phyloP scores from a whole-genome alignment of 257 asterid genomes.

The Cynanchum wilfordii region DNA sequence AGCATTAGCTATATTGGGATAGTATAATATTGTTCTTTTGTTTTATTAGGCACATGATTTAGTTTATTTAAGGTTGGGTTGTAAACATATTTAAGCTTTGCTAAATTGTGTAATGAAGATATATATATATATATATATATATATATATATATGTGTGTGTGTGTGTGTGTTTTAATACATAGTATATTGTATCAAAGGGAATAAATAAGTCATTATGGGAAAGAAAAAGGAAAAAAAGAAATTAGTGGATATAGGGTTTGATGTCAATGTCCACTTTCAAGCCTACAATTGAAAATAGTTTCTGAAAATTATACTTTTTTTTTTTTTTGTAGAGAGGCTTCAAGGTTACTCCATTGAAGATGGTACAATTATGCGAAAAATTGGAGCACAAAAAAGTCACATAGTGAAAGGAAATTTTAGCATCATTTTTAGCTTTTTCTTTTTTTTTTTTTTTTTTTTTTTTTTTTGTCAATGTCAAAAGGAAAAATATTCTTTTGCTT shows the following conservation, averaged over 20 bases:
- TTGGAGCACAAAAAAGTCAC: neutral
- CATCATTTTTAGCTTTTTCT: neutral
- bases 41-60: constrained; percentile 5
- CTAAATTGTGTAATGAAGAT: too few relatives aligned
- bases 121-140: too few relatives aligned
- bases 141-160: too few relatives aligned
- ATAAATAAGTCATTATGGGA: too few relatives aligned
- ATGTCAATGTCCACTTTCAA: too few relatives aligned
- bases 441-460: too few relatives aligned
- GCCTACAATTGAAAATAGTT: too few relatives aligned
- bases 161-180: too few relatives aligned
- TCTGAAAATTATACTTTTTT: neutral
- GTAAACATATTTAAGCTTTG: too few relatives aligned
- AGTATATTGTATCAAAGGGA: too few relatives aligned
- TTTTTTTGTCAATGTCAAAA: neutral
- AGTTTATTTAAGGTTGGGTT: neutral
- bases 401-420: neutral
- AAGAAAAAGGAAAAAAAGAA: too few relatives aligned
- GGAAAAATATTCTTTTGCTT: neutral
- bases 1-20: neutral
- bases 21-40: neutral
- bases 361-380: neutral
- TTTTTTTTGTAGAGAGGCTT: constrained; percentile 5
- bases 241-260: too few relatives aligned
- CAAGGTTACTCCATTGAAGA: neutral